Evolutionary conservation across 1,284 basidiomycete species (phyloP).

Genomic region (Papiliotrema fonsecae): DNA sequence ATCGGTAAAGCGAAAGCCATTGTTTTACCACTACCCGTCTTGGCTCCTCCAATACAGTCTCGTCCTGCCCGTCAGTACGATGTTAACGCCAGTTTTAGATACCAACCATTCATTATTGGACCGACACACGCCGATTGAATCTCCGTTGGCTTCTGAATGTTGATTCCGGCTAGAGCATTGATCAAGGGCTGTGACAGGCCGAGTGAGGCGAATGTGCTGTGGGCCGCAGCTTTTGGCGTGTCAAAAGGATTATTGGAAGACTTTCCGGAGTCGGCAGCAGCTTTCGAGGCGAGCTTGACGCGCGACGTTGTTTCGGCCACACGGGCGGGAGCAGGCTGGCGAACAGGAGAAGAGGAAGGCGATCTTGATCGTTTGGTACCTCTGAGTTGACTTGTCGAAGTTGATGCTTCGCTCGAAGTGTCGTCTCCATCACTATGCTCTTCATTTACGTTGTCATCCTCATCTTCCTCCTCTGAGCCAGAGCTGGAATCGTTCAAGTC

Average conservation of each 20-base stretch:
- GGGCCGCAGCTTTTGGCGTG: slow-evolving; percentile 64
- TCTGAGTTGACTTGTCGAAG: not conserved
- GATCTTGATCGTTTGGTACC: not conserved
- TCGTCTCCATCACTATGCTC: slow-evolving; percentile 14
- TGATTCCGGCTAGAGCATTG: slow-evolving; percentile 69
- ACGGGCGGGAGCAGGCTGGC: not conserved
- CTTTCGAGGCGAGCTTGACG: slow-evolving; percentile 11
- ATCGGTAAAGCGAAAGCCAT: slow-evolving; percentile 96
- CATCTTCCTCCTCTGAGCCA: slow-evolving; percentile 9
- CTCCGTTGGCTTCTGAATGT: slow-evolving; percentile 79
- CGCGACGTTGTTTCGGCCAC: slow-evolving; percentile 13
- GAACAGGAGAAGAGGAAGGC: no score
- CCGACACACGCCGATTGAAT: slow-evolving; percentile 90
- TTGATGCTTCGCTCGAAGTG: slow-evolving; percentile 3
- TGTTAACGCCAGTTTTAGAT: not conserved
- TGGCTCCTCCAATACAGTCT: slow-evolving; percentile 95
- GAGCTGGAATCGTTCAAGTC: slow-evolving; percentile 9
- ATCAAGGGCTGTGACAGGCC: slow-evolving; percentile 70
- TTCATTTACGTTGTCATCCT: slow-evolving; percentile 4
- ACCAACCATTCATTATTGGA: slow-evolving; percentile 70
- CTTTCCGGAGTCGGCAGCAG: not conserved
- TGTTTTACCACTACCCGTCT: slow-evolving; percentile 97
- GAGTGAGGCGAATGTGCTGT: slow-evolving; percentile 61
- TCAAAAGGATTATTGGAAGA: slow-evolving; percentile 45
- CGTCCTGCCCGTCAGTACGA: slow-evolving; percentile 54